phyloP scores from a whole-genome alignment of 768 basidiomycete genomes.

The Gautieria morchelliformis region DNA sequence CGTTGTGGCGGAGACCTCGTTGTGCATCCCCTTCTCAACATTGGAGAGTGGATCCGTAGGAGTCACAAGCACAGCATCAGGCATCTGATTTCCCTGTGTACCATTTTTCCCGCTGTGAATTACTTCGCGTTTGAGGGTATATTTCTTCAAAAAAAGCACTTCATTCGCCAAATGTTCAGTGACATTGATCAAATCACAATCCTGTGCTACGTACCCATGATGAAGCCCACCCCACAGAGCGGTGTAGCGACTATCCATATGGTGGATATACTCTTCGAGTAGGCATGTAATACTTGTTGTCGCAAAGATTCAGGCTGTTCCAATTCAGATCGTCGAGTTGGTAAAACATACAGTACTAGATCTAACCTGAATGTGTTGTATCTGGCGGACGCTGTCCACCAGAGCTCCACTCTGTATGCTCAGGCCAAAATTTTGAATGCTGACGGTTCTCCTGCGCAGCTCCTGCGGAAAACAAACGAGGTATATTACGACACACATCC shows the following conservation, averaged over 20 bases:
- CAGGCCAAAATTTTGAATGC: no score
- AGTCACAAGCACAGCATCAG: no score
- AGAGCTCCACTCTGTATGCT: no score
- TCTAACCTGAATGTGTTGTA: conserved; percentile 32
- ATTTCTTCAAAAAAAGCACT: conserved; percentile 26
- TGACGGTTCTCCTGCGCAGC: no score
- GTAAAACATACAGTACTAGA: neutral
- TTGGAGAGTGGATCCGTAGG: no score
- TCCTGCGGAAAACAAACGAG: neutral
- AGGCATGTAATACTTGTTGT: conserved; percentile 45
- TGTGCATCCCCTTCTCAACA: no score
- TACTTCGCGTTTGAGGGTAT: conserved; percentile 25
- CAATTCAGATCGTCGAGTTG: no score
- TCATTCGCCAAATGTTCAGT: neutral
- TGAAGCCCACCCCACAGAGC: no score
- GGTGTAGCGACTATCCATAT: conserved; percentile 63
- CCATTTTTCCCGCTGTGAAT: no score
- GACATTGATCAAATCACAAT: neutral
- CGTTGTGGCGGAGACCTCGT: no score
- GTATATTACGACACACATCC: neutral
- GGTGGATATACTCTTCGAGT: conserved; percentile 45
- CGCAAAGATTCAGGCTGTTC: conserved; percentile 34
- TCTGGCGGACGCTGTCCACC: no score
- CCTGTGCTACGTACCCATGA: no score
- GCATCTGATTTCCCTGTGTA: neutral